Base-by-base conservation (phyloP, 768 basidiomycete species). In the Suillus plorans region DNA sequence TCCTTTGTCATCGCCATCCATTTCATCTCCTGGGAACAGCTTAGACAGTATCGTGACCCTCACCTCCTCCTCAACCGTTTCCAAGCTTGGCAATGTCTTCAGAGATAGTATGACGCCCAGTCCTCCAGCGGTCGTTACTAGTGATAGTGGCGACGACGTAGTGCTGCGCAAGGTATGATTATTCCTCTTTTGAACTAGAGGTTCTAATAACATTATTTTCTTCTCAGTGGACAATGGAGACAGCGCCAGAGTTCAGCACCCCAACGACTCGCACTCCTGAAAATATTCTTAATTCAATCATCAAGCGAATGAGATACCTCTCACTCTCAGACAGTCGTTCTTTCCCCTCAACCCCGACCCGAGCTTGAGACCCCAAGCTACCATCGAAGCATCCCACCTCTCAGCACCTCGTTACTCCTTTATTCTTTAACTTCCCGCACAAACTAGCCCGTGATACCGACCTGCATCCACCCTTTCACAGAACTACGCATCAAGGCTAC, bases 241-340 rank as follows among this genome's bases (percentile, higher is more conserved):
- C 36, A 7, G 53, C n/a, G 6, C 53, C 53, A 36, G 53, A 36
- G 20, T 36, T 55, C 12, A n/a, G 20, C 31, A 55, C 53, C 20
- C 53, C 53, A 20, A n/a, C 2, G 20, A 20, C 34, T 36, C 34
- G 31, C 3, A 6, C 53, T 13, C 20, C 53, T 55, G 53, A 55
- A 34, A 55, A 36, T n/a, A 36, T 55, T 13, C 20, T 55, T 12
- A 55, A 55, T n/a, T 55, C 53, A 36, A 36, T 55, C 53, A 55
- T 55, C 53, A 55, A 36, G 53, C 53, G 53, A 55, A 55, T 55
- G 53, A n/a, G 18, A 36, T n/a, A 34, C 20, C 53, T 55, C 53
- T 55, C 53, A 55, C 20, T 55, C 20, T 36, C 31, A 13, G 53
- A 55, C 34, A n/a, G 31, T 6, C 53, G 53, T n/a, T 55, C 53